Conservation (phyloP, 345 rosid species). For the Boechera divaricarpa region DNA sequence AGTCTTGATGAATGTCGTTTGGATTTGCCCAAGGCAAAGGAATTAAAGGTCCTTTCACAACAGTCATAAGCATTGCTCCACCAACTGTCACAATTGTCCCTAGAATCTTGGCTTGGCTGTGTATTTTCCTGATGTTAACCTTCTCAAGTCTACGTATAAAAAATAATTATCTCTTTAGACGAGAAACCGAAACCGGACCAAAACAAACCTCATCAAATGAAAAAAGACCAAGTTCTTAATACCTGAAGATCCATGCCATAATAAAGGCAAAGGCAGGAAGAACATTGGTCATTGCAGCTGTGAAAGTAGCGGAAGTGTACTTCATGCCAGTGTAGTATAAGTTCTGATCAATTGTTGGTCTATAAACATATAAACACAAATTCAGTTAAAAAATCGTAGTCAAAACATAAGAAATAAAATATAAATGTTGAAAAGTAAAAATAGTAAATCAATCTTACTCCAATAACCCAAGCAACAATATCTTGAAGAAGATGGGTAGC, state of each 20-base stretch:
- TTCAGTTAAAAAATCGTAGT: not conserved
- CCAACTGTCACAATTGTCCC: constrained; percentile 87
- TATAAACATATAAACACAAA: constrained; percentile 21
- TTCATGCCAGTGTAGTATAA: constrained; percentile 81
- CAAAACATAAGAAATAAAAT: not conserved
- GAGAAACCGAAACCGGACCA: not conserved
- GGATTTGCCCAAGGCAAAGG: constrained; percentile 74
- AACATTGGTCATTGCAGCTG: constrained; percentile 77
- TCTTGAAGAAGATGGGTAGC: constrained; percentile 60
- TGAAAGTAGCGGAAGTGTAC: constrained; percentile 81
- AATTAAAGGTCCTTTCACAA: constrained; percentile 63
- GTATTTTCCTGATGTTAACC: constrained; percentile 57
- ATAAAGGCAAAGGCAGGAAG: constrained; percentile 87
- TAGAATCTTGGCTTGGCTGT: constrained; percentile 79
- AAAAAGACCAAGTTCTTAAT: not conserved
- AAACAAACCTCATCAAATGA: not conserved
- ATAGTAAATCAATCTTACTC: constrained; percentile 58
- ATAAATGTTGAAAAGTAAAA: not conserved
- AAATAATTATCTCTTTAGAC: constrained; percentile 9
- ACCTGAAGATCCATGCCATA: constrained; percentile 87
- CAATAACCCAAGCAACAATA: constrained; percentile 65
- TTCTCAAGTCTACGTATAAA: constrained; percentile 67
- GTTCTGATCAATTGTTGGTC: constrained; percentile 54
- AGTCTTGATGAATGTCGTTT: constrained; percentile 25
- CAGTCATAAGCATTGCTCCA: constrained; percentile 92